phyloP scores from a whole-genome alignment of 768 basidiomycete genomes.

The Sporobolomyces phaffii region DNA sequence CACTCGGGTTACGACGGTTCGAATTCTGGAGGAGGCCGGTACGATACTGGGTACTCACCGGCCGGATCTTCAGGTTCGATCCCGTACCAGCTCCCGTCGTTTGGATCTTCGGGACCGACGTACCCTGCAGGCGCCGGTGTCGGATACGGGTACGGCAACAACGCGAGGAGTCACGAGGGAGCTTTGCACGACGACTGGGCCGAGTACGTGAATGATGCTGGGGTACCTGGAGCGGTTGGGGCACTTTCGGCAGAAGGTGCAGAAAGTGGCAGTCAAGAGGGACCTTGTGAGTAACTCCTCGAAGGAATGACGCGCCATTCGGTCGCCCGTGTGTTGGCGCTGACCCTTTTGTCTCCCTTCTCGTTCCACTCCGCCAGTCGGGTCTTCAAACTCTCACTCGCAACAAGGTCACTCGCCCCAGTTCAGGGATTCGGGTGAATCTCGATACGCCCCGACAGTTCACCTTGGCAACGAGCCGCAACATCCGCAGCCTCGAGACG shows the following conservation, averaged over 20 bases:
- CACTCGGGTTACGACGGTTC: neutral
- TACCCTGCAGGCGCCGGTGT: neutral
- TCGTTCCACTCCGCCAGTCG: neutral
- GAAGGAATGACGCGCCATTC: no score
- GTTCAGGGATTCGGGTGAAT: constrained; percentile 21
- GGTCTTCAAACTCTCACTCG: constrained; percentile 19
- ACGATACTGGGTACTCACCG: constrained; percentile 5
- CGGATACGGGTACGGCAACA: constrained; percentile 5
- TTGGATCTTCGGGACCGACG: neutral
- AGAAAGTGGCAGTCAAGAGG: constrained; percentile 20
- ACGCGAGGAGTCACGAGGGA: constrained; percentile 28
- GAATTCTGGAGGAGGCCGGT: neutral
- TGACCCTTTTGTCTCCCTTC: no score
- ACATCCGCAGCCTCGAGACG: neutral
- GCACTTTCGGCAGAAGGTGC: neutral
- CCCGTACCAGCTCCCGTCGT: neutral
- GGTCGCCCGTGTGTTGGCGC: no score
- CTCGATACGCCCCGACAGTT: constrained; percentile 6
- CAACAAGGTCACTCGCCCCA: constrained; percentile 7
- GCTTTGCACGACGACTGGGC: constrained; percentile 28
- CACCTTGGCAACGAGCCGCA: neutral
- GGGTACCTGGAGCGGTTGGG: neutral
- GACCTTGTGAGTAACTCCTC: constrained; percentile 18
- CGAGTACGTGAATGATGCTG: constrained; percentile 15
- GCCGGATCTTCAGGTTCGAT: constrained; percentile 14